These are phyloP conservation scores for Candida glucosophila DNA, from an alignment of 1,139 yeast species.

Conservation along the genomic window DNA sequence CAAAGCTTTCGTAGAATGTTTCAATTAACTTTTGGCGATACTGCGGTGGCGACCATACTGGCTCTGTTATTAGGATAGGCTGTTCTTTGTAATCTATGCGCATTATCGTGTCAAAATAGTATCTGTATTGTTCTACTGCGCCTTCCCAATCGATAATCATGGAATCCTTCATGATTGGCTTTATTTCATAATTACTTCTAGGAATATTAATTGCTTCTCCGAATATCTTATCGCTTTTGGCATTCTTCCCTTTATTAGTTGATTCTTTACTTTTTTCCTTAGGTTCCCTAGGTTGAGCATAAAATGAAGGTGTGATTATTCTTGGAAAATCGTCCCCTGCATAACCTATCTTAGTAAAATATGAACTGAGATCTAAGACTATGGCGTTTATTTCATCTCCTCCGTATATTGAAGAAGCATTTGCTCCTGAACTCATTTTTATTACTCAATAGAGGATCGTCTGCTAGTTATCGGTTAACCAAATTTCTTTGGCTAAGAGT, in stretches of 20 bases:
- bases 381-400: slow-evolving; percentile 85
- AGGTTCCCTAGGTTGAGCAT: slow-evolving; percentile 13
- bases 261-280: slow-evolving; percentile 3
- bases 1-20: slow-evolving; percentile 60
- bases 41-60: slow-evolving; percentile 69
- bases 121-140: slow-evolving; percentile 57
- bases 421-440: slow-evolving; percentile 10
- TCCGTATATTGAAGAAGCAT: slow-evolving; percentile 27
- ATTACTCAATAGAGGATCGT: too few relatives aligned
- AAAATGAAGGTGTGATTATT: slow-evolving; percentile 61
- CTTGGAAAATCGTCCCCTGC: slow-evolving; percentile 94
- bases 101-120: slow-evolving; percentile 41
- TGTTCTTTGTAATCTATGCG: slow-evolving; percentile 54
- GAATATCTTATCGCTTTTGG: slow-evolving; percentile 16
- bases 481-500: too few relatives aligned
- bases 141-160: slow-evolving; percentile 67
- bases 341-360: slow-evolving; percentile 75
- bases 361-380: slow-evolving; percentile 87
- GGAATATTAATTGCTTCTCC: slow-evolving; percentile 57
- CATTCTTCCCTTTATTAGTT: slow-evolving; percentile 6
- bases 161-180: slow-evolving; percentile 54
- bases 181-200: slow-evolving; percentile 41
- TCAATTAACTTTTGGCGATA: slow-evolving; percentile 73
- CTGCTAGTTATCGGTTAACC: too few relatives aligned
- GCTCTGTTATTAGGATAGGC: slow-evolving; percentile 76